Evolutionary conservation across 2,329 filamentous ascomycete species (phyloP).

Genomic region (Mycosphaerelloides madeirae): DNA sequence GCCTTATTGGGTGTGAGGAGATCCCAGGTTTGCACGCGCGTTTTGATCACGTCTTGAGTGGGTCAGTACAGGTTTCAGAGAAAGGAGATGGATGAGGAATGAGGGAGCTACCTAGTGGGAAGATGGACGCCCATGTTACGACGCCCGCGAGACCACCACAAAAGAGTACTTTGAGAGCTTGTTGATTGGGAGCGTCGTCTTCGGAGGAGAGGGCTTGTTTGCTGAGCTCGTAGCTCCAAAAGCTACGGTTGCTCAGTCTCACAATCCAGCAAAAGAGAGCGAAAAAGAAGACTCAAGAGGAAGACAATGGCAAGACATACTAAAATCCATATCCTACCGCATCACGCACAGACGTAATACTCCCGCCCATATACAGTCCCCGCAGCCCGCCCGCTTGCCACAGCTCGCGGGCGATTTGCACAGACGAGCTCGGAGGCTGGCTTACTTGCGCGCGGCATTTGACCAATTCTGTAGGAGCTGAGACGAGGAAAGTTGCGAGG

Average conservation of each 20-base stretch:
- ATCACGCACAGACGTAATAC: constrained; percentile 76
- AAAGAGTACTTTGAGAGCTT: constrained; percentile 49
- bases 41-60: constrained; percentile 74
- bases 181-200: constrained; percentile 41
- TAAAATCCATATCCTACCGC: constrained; percentile 96
- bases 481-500: constrained; percentile 78
- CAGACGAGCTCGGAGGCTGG: constrained; percentile 27
- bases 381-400: constrained; percentile 46
- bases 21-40: constrained; percentile 74
- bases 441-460: constrained; percentile 83
- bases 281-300: background rate
- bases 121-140: constrained; percentile 83
- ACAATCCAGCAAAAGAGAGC: background rate
- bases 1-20: constrained; percentile 10
- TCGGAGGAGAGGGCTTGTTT: constrained; percentile 50
- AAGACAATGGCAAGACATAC: constrained; percentile 41
- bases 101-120: constrained; percentile 56
- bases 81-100: background rate
- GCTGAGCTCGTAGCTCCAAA: constrained; percentile 82
- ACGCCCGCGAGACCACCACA: constrained; percentile 86
- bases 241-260: constrained; percentile 44
- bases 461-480: constrained; percentile 82
- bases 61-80: background rate
- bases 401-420: constrained; percentile 27
- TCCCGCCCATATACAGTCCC: constrained; percentile 77